These are phyloP conservation scores for Podaxis sp. DNA, from an alignment of 768 basidiomycete genomes.

Conservation along the genomic window DNA sequence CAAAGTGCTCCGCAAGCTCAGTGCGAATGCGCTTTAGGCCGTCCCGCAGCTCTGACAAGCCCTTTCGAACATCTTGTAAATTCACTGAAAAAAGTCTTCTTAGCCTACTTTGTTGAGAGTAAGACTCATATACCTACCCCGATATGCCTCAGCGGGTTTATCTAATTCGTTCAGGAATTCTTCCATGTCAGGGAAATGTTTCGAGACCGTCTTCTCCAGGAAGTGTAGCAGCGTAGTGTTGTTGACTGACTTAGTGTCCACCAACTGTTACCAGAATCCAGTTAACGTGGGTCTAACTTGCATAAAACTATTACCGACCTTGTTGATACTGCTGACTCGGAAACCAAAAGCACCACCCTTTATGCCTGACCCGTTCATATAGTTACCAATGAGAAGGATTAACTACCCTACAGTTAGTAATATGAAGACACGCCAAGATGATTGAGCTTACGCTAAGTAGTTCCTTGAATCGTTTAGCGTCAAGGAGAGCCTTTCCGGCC, in stretches of 20 bases:
- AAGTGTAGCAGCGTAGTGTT: slow-evolving; percentile 95
- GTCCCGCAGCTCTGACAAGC: slow-evolving; percentile 66
- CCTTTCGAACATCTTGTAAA: slow-evolving; percentile 81
- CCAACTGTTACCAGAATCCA: slow-evolving; percentile 53
- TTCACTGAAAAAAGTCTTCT: slow-evolving; percentile 57
- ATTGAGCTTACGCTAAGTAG: slow-evolving; percentile 67
- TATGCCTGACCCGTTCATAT: slow-evolving; percentile 95
- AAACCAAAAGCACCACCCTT: slow-evolving; percentile 98
- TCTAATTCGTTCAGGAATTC: slow-evolving; percentile 85
- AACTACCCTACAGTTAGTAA: slow-evolving; percentile 42
- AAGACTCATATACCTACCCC: slow-evolving; percentile 53
- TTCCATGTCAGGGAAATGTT: slow-evolving; percentile 87
- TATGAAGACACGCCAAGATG: background rate
- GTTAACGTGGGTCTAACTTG: background rate
- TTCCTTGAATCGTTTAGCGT: slow-evolving; percentile 88
- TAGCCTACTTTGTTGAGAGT: background rate
- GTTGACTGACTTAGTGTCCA: slow-evolving; percentile 95
- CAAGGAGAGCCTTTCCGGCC: slow-evolving; percentile 76
- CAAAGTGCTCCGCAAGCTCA: slow-evolving; percentile 79
- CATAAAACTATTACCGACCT: slow-evolving; percentile 44
- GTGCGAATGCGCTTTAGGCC: slow-evolving; percentile 79
- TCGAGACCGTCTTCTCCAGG: slow-evolving; percentile 83
- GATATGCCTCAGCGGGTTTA: slow-evolving; percentile 89
- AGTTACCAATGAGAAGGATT: slow-evolving; percentile 94
- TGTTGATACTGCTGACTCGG: slow-evolving; percentile 96